Evolutionary conservation across 2,329 filamentous ascomycete species (phyloP).

Genomic region (Botrytis elliptica): DNA sequence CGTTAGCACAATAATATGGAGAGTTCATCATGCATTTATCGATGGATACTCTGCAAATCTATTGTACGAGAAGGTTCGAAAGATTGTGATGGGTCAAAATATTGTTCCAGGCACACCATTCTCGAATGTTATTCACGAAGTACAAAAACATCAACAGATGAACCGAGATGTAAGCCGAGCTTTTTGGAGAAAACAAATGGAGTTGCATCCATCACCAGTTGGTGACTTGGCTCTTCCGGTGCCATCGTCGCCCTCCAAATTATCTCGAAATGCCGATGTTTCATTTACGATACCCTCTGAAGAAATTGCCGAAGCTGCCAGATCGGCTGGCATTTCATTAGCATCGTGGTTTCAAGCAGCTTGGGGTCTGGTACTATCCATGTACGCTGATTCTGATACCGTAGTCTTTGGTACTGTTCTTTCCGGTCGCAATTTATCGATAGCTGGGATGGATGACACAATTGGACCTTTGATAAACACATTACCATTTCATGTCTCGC

Average conservation of each 20-base stretch:
- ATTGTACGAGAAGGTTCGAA: slow-evolving; percentile 20
- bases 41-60: slow-evolving; percentile 37
- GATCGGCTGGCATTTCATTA: slow-evolving; percentile 13
- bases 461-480: slow-evolving; percentile 38
- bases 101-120: slow-evolving; percentile 6
- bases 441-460: slow-evolving; percentile 35
- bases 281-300: slow-evolving; percentile 19
- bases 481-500: slow-evolving; percentile 18
- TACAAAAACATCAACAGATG: slow-evolving; percentile 6
- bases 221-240: slow-evolving; percentile 2
- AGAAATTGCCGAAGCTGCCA: background rate
- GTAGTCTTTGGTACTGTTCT: slow-evolving; percentile 42
- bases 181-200: slow-evolving; percentile 20
- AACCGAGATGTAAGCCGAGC: background rate
- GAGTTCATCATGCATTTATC: slow-evolving; percentile 40
- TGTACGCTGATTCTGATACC: slow-evolving; percentile 37
- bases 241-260: background rate
- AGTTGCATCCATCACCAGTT: background rate
- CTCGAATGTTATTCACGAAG: background rate
- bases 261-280: background rate
- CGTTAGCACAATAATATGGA: slow-evolving; percentile 36
- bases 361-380: slow-evolving; percentile 41
- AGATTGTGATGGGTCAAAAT: background rate
- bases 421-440: slow-evolving; percentile 40
- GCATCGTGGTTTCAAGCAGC: slow-evolving; percentile 37